Base-by-base conservation (phyloP, 371 early-diverging fungal species). In the Chytridiales sp. region DNA sequence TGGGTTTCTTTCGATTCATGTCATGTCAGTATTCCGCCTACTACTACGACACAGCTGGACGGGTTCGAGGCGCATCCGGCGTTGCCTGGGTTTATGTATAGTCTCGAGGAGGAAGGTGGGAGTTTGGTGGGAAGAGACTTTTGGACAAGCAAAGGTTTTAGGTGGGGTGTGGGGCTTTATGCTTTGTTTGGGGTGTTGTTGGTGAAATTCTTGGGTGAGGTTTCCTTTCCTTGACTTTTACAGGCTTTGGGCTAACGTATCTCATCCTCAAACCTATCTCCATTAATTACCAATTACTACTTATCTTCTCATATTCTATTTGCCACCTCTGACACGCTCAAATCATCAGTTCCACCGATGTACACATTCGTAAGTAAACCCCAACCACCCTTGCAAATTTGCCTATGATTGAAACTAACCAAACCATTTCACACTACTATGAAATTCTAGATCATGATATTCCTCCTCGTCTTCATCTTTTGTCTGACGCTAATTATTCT, bases 181-280 rank as follows among this genome's bases (percentile, higher is more conserved):
- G 36, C 55, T 8, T 29, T 62, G 15, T 19, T 68, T 2, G 69
- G 76, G 3, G 39, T 72, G 19, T 22, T 76, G 31, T 17, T 78
- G 15, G 65, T 79, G 49, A 70, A 70, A 46, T 77, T 77, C 27
- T 50, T 77, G 26, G 75, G 72, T 72, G 44, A 47, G 74, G 41
- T 6, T 36, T 59, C 21, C 8, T 47, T 53, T 19, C 9, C 24
- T 55, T 29, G 61, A 30, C 19, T 53, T 30, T 32, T 64, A 39
- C 40, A 15, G 15, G 17, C n/a, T 17, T 4, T 19, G n/a, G 3
- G 27, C 26, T 34, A 34, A n/a, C n/a, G n/a, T n/a, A n/a, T n/a
- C n/a, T n/a, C n/a, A n/a, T n/a, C n/a, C n/a, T n/a, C n/a, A n/a
- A n/a, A n/a, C n/a, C n/a, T n/a, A n/a, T n/a, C n/a, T 6, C n/a